Conservation (phyloP, 2,329 filamentous ascomycete species). For the Colletotrichum brevisporum region DNA sequence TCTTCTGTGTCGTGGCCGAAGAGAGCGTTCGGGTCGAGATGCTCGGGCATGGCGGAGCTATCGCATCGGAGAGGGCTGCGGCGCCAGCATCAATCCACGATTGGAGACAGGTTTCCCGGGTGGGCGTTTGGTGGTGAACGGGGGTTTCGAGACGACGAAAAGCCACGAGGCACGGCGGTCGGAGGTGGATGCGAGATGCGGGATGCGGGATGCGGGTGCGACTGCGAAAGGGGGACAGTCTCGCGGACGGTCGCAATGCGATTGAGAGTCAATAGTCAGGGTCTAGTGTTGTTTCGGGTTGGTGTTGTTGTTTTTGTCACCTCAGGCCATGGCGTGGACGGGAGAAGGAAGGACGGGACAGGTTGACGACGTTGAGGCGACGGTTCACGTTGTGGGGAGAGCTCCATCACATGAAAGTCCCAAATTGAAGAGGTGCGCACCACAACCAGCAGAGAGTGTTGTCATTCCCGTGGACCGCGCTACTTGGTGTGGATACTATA, state of each 20-base stretch:
- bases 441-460: conserved; percentile 21
- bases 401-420: conserved; percentile 41
- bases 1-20: conserved; percentile 52
- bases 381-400: conserved; percentile 31
- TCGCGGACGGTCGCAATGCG: conserved; percentile 8
- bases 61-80: conserved; percentile 39
- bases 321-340: conserved; percentile 27
- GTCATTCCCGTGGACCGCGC: conserved; percentile 16
- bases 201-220: background rate
- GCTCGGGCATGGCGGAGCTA: conserved; percentile 62
- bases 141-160: background rate
- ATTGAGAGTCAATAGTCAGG: conserved; percentile 3
- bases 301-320: conserved; percentile 31
- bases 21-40: conserved; percentile 54
- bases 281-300: background rate
- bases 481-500: background rate
- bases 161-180: background rate
- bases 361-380: conserved; percentile 16
- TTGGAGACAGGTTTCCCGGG: background rate
- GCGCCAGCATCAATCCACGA: conserved; percentile 26
- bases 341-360: conserved; percentile 8
- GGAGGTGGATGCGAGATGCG: background rate
- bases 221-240: background rate
- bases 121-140: background rate
- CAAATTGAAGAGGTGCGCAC: conserved; percentile 27